A percentile compares a stretch with the other conserved stretches of the same genome.
phyloP scores from a whole-genome alignment of 1,284 basidiomycete species.

The Cutaneotrichosporon sp. region DNA sequence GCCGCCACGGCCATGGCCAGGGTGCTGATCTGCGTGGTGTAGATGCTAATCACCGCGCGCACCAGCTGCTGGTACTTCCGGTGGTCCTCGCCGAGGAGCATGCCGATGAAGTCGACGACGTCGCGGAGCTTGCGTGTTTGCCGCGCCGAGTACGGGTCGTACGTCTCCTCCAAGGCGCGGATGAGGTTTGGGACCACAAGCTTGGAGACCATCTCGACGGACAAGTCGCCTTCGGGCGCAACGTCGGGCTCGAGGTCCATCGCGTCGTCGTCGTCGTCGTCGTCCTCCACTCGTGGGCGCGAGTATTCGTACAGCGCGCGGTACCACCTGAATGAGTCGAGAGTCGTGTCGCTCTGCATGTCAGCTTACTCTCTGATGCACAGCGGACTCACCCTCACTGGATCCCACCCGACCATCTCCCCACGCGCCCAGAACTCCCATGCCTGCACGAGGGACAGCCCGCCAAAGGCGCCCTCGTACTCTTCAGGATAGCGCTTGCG shows the following conservation, averaged over 20 bases:
- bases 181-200: conserved; percentile 75
- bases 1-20: conserved; percentile 56
- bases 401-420: conserved; percentile 85
- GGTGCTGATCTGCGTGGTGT: conserved; percentile 61
- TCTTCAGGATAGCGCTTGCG: conserved; percentile 72
- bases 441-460: conserved; percentile 80
- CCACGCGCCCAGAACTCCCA: conserved; percentile 96
- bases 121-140: conserved; percentile 69
- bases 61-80: conserved; percentile 68
- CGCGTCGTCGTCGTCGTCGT: conserved; percentile 43
- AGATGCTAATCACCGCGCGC: conserved; percentile 64
- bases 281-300: conserved; percentile 53
- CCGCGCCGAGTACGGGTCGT: conserved; percentile 77
- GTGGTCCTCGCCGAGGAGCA: conserved; percentile 67
- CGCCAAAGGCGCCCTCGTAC: conserved; percentile 86
- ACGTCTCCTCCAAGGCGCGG: conserved; percentile 66
- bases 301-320: conserved; percentile 74
- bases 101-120: conserved; percentile 77
- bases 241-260: conserved; percentile 60
- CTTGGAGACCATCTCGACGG: conserved; percentile 82
- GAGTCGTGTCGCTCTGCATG: conserved; percentile 59
- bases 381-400: conserved; percentile 65
- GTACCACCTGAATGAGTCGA: conserved; percentile 86
- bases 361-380: neutral
- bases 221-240: conserved; percentile 83